Evolutionary conservation across 495 filamentous ascomycete genomes (phyloP), one percentile per base, ranked within the genome.

Genomic region (Penicillium atrosanguineum): DNA sequence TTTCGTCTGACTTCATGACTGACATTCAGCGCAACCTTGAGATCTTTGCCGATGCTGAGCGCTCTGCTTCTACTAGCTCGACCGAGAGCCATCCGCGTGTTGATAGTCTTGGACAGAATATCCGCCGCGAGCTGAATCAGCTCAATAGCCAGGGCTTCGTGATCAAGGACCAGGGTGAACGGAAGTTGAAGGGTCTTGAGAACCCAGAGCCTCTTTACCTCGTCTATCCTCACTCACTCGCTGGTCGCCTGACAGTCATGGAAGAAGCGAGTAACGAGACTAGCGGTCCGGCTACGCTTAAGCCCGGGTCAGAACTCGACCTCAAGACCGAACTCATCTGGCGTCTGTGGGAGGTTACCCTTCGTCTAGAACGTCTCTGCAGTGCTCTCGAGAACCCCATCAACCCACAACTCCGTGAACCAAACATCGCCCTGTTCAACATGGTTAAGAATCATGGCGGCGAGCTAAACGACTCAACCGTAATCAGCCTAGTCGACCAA

Each of bases 171-270:
- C 88, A 97, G 62, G 94, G 94, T 19, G 89, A 96, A 62, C 84
- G 85, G 39, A 96, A 94, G 61, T 75, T 99, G 31, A 99, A 99
- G 68, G 94, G 94, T 3, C 82, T 99, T 7, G 94, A 99, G 65
- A 99, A 99, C 68, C 94, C 95, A 5, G 94, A 99, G 67, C 85
- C 89, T 48, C 85, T 99, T 47, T 96, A 93, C 67, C 83, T 95
- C 36, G 89, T 97, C 65, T 97, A 95, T 66, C 92, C 94, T 2
- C 89, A 93, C 60, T 77, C 86, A 11, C 81, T 99, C 15, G 83
- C 87, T n/a, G 91, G 91, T 41, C 85, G 94, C 69, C 84, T 84
- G 71, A 84, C 64, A 50, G 82, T 72, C 44, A 79, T 84, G 59
- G 84, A 85, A 41, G 67, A 75, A 16, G 59, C 69, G 61, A 66